These are phyloP conservation scores for Puccinia novopanici DNA, from an alignment of 1,284 basidiomycete genomes.

Conservation along the genomic window DNA sequence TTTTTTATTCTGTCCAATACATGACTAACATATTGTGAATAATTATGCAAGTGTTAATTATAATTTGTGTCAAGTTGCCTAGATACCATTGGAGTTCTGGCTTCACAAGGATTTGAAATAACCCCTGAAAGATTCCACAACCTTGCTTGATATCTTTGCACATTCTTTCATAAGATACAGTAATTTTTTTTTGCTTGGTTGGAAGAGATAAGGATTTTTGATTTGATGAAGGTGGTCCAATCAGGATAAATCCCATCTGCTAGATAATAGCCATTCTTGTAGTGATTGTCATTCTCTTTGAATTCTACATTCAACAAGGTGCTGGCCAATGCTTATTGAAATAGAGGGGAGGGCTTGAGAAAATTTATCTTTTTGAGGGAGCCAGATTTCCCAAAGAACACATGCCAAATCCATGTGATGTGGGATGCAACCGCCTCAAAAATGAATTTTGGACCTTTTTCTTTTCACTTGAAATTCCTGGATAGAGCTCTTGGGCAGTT, in stretches of 20 bases:
- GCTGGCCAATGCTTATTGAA: background rate
- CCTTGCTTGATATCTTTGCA: background rate
- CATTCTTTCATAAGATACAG: background rate
- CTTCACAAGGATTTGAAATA: background rate
- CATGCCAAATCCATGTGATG: slow-evolving; percentile 32
- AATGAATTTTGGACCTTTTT: background rate
- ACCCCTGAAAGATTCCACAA: background rate
- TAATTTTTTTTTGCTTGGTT: background rate
- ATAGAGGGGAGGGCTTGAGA: background rate
- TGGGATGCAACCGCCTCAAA: slow-evolving; percentile 26
- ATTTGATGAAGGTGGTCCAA: slow-evolving; percentile 8
- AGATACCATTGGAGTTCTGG: slow-evolving; percentile 10
- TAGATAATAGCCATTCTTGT: slow-evolving; percentile 22
- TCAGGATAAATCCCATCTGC: slow-evolving; percentile 13
- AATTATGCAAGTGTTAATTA: background rate
- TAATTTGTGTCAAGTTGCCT: background rate
- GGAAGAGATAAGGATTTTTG: background rate
- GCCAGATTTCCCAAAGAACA: slow-evolving; percentile 24
- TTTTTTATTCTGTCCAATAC: background rate
- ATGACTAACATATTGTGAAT: slow-evolving; percentile 15
- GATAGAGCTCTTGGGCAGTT: slow-evolving; percentile 13
- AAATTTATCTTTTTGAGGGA: slow-evolving; percentile 38
- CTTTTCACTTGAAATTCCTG: background rate
- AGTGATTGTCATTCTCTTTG: background rate
- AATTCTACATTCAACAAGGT: background rate